These are phyloP conservation scores for Jatropha podagrica DNA, from an alignment of 441 rosid genomes.

Conservation along the genomic window DNA sequence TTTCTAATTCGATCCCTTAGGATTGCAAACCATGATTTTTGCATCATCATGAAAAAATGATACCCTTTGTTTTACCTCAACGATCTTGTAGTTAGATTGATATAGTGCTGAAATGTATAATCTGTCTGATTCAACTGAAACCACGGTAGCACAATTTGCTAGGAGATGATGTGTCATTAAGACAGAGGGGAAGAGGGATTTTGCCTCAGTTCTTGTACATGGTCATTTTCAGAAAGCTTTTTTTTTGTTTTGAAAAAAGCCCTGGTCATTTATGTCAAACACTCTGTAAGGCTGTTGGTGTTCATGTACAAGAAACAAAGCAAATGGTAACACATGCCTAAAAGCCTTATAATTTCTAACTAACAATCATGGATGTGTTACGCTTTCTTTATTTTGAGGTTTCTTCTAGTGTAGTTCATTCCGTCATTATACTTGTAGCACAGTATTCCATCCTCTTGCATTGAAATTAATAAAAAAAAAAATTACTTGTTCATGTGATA, in stretches of 20 bases:
- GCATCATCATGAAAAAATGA: background rate
- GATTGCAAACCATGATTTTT: background rate
- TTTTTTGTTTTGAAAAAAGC: background rate
- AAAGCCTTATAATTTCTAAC: background rate
- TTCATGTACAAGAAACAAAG: background rate
- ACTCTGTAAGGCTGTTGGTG: background rate
- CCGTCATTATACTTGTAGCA: background rate
- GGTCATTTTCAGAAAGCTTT: background rate
- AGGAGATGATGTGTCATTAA: background rate
- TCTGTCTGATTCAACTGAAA: conserved; percentile 1
- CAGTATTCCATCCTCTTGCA: conserved; percentile 1
- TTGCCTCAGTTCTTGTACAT: background rate
- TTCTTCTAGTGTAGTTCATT: background rate
- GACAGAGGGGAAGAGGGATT: background rate
- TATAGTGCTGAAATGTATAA: background rate
- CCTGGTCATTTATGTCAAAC: background rate
- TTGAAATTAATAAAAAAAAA: background rate
- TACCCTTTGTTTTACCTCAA: background rate
- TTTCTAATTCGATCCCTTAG: background rate
- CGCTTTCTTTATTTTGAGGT: background rate
- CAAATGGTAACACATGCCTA: background rate
- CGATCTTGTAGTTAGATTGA: background rate
- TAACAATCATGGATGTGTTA: background rate
- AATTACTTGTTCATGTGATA: conserved; percentile 28
- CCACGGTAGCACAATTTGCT: background rate